A percentile compares a stretch with the other conserved stretches of the same genome.
These are phyloP conservation scores for Fusarium sublunatum DNA, from an alignment of 2,329 filamentous ascomycete species.

Conservation along the genomic window DNA sequence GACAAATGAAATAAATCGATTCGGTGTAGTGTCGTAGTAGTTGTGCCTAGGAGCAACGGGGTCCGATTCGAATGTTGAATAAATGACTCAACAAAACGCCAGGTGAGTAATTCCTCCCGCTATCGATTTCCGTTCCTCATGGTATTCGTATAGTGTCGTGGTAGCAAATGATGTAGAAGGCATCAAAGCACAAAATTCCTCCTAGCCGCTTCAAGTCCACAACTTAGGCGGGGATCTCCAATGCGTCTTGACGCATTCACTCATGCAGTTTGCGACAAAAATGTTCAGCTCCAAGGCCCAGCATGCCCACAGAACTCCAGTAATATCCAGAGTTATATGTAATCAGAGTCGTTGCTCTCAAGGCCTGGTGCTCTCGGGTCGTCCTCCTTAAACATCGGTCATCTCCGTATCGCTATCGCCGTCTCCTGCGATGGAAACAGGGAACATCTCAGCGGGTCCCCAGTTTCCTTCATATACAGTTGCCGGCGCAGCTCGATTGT, in stretches of 20 bases:
- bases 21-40: slow-evolving; percentile 28
- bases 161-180: slow-evolving; percentile 36
- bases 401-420: slow-evolving; percentile 66
- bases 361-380: neutral
- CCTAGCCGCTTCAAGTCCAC: slow-evolving; percentile 8
- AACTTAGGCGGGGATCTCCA: slow-evolving; percentile 24
- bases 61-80: slow-evolving; percentile 31
- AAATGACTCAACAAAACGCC: slow-evolving; percentile 43
- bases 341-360: slow-evolving; percentile 24
- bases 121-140: slow-evolving; percentile 45
- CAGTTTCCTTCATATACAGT: slow-evolving; percentile 96
- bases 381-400: slow-evolving; percentile 63
- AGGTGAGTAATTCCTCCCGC: slow-evolving; percentile 27
- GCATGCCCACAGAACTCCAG: slow-evolving; percentile 35
- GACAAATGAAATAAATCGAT: slow-evolving; percentile 25
- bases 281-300: slow-evolving; percentile 31
- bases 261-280: slow-evolving; percentile 43
- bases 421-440: slow-evolving; percentile 49
- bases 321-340: slow-evolving; percentile 51
- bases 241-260: slow-evolving; percentile 31
- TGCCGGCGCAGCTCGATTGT: slow-evolving; percentile 84
- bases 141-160: slow-evolving; percentile 46
- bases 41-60: slow-evolving; percentile 20
- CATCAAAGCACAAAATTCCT: slow-evolving; percentile 35
- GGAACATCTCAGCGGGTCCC: slow-evolving; percentile 75